phyloP scores from a whole-genome alignment of 257 asterid species.

The Gentiana straminea region DNA sequence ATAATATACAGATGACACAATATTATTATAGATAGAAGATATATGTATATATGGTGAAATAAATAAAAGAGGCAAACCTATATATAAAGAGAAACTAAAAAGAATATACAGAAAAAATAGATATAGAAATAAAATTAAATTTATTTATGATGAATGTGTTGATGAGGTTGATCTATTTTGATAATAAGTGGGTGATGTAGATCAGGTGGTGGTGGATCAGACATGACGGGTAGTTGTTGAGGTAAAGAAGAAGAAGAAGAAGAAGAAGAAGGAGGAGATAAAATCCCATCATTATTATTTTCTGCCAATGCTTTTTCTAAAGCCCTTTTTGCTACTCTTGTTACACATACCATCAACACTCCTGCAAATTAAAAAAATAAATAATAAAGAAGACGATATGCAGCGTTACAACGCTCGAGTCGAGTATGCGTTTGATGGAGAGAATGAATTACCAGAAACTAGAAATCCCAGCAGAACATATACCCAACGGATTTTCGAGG shows the following conservation, averaged over 20 bases:
- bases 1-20: constrained; percentile 50
- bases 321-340: constrained; percentile 68
- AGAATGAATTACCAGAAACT: constrained; percentile 81
- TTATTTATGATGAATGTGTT: constrained; percentile 48
- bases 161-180: constrained; percentile 46
- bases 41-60: constrained; percentile 5
- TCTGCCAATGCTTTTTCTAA: constrained; percentile 76
- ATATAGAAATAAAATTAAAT: background rate
- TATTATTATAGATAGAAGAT: constrained; percentile 15
- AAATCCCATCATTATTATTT: constrained; percentile 41
- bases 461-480: constrained; percentile 52
- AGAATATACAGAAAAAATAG: constrained; percentile 37
- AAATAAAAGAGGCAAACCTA: constrained; percentile 4
- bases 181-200: constrained; percentile 69
- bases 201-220: constrained; percentile 13
- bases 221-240: constrained; percentile 26
- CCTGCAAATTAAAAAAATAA: constrained; percentile 33
- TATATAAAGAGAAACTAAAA: constrained; percentile 7
- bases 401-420: too few species aligned
- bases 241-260: too few species aligned
- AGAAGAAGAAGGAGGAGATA: constrained; percentile 6
- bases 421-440: background rate
- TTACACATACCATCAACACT: constrained; percentile 46
- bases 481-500: constrained; percentile 90
- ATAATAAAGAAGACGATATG: too few species aligned